These are phyloP conservation scores for Pythium rishiriense DNA, from an alignment of 352 stramenopile genomes.

Conservation along the genomic window DNA sequence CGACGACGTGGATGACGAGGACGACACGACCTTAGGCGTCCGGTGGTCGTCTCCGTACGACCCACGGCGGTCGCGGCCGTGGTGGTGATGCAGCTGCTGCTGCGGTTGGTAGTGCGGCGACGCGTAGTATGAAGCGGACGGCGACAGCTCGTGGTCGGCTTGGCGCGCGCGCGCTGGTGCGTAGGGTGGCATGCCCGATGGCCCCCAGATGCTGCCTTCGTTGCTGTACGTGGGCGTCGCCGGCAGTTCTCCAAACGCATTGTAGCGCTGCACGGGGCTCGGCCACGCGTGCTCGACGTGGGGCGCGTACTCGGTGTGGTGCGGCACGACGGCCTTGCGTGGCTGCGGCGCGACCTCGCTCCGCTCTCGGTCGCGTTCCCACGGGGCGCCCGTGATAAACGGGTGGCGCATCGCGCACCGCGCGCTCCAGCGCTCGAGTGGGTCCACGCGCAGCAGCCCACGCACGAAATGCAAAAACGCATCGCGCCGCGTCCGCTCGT, in stretches of 20 bases:
- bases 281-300: conserved; percentile 6
- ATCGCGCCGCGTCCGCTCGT: conserved; percentile 28
- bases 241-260: background rate
- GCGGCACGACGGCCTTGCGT: background rate
- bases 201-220: conserved; percentile 16
- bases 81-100: background rate
- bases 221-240: conserved; percentile 5
- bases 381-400: conserved; percentile 44
- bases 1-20: background rate
- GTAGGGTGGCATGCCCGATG: conserved; percentile 18
- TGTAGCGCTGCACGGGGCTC: conserved; percentile 1
- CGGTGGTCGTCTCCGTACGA: background rate
- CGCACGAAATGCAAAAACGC: conserved; percentile 46
- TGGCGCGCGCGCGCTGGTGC: conserved; percentile 3
- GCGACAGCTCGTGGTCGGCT: conserved; percentile 15
- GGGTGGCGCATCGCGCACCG: conserved; percentile 41
- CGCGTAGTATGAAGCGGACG: conserved; percentile 19
- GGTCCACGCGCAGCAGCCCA: conserved; percentile 36
- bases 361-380: conserved; percentile 2
- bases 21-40: conserved; percentile 3
- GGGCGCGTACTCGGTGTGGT: background rate
- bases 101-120: background rate
- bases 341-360: background rate
- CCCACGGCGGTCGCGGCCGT: background rate
- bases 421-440: conserved; percentile 38